Conservation (phyloP, 768 basidiomycete genomes). For the Coprinopsis strossmayeri region DNA sequence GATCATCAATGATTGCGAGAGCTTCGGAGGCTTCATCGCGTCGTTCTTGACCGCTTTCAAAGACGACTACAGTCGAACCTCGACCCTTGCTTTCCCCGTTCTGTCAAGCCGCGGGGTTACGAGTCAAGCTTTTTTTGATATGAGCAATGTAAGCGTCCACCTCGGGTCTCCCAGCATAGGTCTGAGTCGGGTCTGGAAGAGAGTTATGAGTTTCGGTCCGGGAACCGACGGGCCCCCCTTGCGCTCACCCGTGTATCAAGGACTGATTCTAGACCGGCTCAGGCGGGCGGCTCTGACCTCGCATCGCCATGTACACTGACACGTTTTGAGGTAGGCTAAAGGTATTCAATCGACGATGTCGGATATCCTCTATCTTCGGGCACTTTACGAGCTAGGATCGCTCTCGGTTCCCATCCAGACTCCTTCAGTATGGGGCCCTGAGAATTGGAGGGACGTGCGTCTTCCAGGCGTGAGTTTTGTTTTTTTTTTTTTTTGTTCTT, state of each 20-base stretch:
- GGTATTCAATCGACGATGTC: conserved; percentile 44
- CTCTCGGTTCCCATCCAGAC: conserved; percentile 45
- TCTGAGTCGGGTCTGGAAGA: too few relatives aligned
- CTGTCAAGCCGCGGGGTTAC: conserved; percentile 36
- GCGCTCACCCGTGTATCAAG: conserved; percentile 18
- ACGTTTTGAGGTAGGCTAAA: conserved; percentile 19
- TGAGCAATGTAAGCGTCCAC: conserved; percentile 39
- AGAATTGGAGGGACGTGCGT: conserved; percentile 13
- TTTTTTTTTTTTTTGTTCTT: conserved; percentile 11
- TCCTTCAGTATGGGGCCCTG: conserved; percentile 34
- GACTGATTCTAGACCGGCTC: too few relatives aligned
- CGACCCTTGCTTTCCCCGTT: conserved; percentile 50
- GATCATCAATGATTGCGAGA: conserved; percentile 51
- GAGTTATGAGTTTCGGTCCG: too few relatives aligned
- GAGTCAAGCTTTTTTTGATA: conserved; percentile 24
- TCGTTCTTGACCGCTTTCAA: conserved; percentile 54
- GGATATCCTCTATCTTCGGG: conserved; percentile 54
- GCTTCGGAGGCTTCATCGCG: conserved; percentile 60
- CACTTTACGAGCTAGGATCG: conserved; percentile 41
- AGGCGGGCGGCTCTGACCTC: too few relatives aligned
- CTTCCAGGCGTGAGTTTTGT: conserved; percentile 11
- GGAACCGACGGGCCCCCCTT: neutral
- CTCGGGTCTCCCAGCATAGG: neutral
- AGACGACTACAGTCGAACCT: conserved; percentile 64
- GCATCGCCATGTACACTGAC: neutral